A percentile compares a stretch with the other conserved stretches of the same genome.
Evolutionary conservation across 495 filamentous ascomycete species (phyloP).

Genomic region (Friedmanniomyces simplex): DNA sequence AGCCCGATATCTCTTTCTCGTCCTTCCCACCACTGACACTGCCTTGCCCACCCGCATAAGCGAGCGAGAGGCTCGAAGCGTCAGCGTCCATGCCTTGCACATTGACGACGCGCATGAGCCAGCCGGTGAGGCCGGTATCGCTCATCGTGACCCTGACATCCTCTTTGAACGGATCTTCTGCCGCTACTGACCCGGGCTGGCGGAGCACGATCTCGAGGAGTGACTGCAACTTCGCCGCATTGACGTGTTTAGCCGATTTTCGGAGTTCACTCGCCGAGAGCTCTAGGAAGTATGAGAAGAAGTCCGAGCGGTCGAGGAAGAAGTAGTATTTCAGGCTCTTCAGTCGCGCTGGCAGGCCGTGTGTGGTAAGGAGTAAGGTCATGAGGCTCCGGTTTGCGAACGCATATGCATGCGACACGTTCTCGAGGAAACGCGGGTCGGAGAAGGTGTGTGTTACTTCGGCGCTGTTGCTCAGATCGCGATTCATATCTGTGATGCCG

Average conservation of each 20-base stretch:
- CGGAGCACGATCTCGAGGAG: slow-evolving; percentile 88
- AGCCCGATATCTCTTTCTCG: slow-evolving; percentile 79
- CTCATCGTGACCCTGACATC: slow-evolving; percentile 97
- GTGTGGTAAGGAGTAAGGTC: slow-evolving; percentile 81
- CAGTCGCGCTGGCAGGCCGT: slow-evolving; percentile 75
- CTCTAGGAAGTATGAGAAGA: slow-evolving; percentile 95
- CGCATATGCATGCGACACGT: slow-evolving; percentile 88
- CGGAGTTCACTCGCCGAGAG: slow-evolving; percentile 75
- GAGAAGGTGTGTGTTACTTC: slow-evolving; percentile 89
- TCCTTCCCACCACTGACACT: slow-evolving; percentile 32
- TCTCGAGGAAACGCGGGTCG: slow-evolving; percentile 69
- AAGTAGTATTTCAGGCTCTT: slow-evolving; percentile 96
- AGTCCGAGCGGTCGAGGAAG: slow-evolving; percentile 94
- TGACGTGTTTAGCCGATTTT: slow-evolving; percentile 78
- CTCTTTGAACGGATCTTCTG: slow-evolving; percentile 92
- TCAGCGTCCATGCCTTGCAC: slow-evolving; percentile 91
- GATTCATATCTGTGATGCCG: slow-evolving; percentile 46
- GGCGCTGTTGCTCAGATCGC: slow-evolving; percentile 57
- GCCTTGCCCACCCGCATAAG: slow-evolving; percentile 43
- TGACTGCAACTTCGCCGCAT: slow-evolving; percentile 85
- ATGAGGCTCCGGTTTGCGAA: slow-evolving; percentile 92
- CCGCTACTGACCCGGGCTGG: slow-evolving; percentile 88
- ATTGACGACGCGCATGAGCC: slow-evolving; percentile 90
- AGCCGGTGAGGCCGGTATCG: slow-evolving; percentile 80
- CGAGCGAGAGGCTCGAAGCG: slow-evolving; percentile 38